Evolutionary conservation across 495 filamentous ascomycete species (phyloP), one percentile per base, ranked within the genome.

Genomic region (Hypoxylon intermedium): DNA sequence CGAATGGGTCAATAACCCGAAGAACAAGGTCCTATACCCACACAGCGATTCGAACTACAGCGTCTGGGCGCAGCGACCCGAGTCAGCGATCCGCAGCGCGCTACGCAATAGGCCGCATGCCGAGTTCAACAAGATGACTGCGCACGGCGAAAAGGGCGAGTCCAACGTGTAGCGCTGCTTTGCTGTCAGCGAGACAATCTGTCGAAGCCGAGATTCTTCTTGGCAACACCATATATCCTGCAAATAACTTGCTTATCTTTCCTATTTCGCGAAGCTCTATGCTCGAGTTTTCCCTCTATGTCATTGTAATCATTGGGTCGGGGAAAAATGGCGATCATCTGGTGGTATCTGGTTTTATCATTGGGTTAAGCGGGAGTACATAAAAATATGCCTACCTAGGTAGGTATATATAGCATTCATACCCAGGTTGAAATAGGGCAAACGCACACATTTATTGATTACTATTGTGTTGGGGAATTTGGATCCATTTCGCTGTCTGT

Each of bases 11-110:
- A 70, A 69, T 15, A 80, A 76, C 23, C 60, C 67, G n/a, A 68
- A 65, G 6, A 94, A 94, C 67, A 75, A 80, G 45, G 82, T 90
- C 4, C 60, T 96, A 9, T 91, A 82, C 76, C 89, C 88, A 0
- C 75, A 90, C 36, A 89, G 85, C 67, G 70, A 74, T 20, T 71
- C 72, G 33, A 82, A 82, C 24, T 88, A 81, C 57, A 71, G 74
- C 5, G 75, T 75, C 2, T 94, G 90, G 89, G 79, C 77, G 67
- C 68, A 74, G 16, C 84, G 83, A 47, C 82, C 77, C 46, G 78
- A 86, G 52, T 75, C 59, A 5, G 68, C 62, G 19, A 76, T 81
- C 40, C 74, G 72, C n/a, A 71, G 72, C 26, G 69, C 73, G 1
- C 60, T 81, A 16, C 37, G 38, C 19, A 69, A 73, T 51, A 74